A percentile compares a stretch with the other conserved stretches of the same genome.
Evolutionary conservation across 176 grass and related monocot genomes (phyloP).

Genomic region (Poa pratensis): DNA sequence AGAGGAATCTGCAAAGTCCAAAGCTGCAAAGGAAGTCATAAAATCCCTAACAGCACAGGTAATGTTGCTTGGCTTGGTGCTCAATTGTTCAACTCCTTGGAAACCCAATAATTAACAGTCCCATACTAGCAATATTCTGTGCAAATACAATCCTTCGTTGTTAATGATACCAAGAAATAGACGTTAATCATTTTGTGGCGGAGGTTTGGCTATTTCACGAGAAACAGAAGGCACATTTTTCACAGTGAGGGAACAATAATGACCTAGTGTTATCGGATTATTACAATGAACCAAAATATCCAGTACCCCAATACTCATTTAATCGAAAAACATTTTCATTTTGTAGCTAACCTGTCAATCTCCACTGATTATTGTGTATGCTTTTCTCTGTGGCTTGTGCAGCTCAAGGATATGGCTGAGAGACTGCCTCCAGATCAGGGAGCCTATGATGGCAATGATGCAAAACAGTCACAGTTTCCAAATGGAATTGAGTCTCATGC

Average conservation of each 20-base stretch:
- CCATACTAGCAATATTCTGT: not conserved
- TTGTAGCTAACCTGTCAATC: slow-evolving; percentile 20
- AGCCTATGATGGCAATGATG: slow-evolving; percentile 56
- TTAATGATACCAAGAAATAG: slow-evolving; percentile 12
- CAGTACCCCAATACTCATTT: slow-evolving; percentile 33
- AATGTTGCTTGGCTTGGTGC: slow-evolving; percentile 31
- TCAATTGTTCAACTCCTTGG: slow-evolving; percentile 4
- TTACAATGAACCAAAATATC: slow-evolving; percentile 16
- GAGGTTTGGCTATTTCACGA: slow-evolving; percentile 4
- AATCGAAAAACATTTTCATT: not conserved
- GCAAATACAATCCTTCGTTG: not conserved
- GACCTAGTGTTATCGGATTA: not conserved
- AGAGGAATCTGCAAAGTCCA: slow-evolving; percentile 97
- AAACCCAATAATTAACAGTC: not conserved
- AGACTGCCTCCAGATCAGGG: slow-evolving; percentile 72
- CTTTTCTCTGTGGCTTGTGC: slow-evolving; percentile 38
- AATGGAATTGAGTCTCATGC: slow-evolving; percentile 56
- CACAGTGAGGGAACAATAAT: slow-evolving; percentile 1
- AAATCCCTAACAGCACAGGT: slow-evolving; percentile 92
- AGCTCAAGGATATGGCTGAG: slow-evolving; percentile 98
- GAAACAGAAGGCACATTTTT: slow-evolving; percentile 20
- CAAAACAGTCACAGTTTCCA: slow-evolving; percentile 45
- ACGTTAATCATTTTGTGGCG: slow-evolving; percentile 6
- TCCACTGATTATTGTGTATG: slow-evolving; percentile 22
- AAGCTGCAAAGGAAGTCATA: slow-evolving; percentile 97